Base-by-base conservation (phyloP, 2,329 filamentous ascomycete species). In the Fusarium buxicola region DNA sequence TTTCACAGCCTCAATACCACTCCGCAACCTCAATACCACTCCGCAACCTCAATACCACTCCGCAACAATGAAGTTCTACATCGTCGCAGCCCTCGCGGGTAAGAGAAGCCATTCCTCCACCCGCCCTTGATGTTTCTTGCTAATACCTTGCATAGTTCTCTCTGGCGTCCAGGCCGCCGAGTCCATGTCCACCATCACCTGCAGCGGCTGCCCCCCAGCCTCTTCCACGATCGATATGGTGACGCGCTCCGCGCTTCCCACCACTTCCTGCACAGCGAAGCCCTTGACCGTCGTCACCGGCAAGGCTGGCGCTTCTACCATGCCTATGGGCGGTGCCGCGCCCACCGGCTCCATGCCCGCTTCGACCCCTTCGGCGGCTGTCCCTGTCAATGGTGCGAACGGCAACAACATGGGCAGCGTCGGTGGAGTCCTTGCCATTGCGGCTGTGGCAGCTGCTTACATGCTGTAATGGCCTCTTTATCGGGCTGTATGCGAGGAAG, bases 21-120 rank as follows among this genome's bases (percentile, higher is more conserved):
- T 34, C 18, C 30, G 13, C 34, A 57, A 60, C n/a, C n/a, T n/a
- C n/a, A n/a, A n/a, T n/a, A n/a, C n/a, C n/a, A n/a, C n/a, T n/a
- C n/a, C n/a, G 27, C 2, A 39, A 9, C 21, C 25, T 16, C 25
- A 12, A 31, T 51, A 57, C 43, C 21, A 28, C 12, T 34, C 18
- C 30, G 13, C 34, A 57, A 60, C n/a, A 16, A 66, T 66, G 63
- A 64, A 66, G 56, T 61, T 66, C 7, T 41, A 15, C 31, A 10
- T 55, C 13, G 32, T 47, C 28, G 51, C 46, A 8, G 31, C 52
- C 34, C 38, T 66, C 7, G 31, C 63, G 5, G 18, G 63, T 64
- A 66, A 55, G 46, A 10, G 2, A 30, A n/a, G 5, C 8, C 11
- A 8, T 15, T 27, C 30, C n/a, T 3, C 11, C 3, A n/a, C 6